Evolutionary conservation across 306 rosid genomes (phyloP).

Genomic region (Glycyrrhiza uralensis): DNA sequence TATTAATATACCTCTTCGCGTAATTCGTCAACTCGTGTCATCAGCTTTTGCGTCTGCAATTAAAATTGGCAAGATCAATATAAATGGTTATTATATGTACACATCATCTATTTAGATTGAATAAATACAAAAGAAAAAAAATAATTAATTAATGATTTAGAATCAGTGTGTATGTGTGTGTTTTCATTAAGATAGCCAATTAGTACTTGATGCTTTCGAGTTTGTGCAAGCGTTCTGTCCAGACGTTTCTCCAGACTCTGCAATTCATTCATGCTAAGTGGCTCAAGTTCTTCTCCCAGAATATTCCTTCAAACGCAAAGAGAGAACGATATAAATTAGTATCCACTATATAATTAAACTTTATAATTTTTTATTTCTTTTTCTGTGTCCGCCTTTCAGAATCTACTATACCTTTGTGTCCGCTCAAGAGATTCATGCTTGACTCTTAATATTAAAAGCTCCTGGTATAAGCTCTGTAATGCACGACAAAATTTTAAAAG

Average conservation of each 20-base stretch:
- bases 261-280: slow-evolving; percentile 59
- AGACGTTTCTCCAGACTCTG: slow-evolving; percentile 64
- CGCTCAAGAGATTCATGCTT: slow-evolving; percentile 64
- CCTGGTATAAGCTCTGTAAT: slow-evolving; percentile 43
- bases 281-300: slow-evolving; percentile 70
- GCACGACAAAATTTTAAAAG: background rate
- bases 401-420: slow-evolving; percentile 45
- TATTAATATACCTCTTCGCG: slow-evolving; percentile 51
- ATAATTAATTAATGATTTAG: too few species aligned
- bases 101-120: background rate
- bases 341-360: background rate
- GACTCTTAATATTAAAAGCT: slow-evolving; percentile 47
- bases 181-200: too few species aligned
- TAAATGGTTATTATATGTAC: too few species aligned
- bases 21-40: slow-evolving; percentile 49
- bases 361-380: background rate
- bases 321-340: background rate
- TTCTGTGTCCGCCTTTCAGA: background rate
- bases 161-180: too few species aligned
- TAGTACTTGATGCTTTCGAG: slow-evolving; percentile 59
- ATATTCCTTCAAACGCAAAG: slow-evolving; percentile 43
- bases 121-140: too few species aligned
- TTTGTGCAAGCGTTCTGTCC: slow-evolving; percentile 56
- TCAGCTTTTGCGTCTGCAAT: slow-evolving; percentile 49
- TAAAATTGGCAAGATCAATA: background rate